These are phyloP conservation scores for Spathaspora sp. DNA, from an alignment of 1,139 yeast species.

Conservation along the genomic window DNA sequence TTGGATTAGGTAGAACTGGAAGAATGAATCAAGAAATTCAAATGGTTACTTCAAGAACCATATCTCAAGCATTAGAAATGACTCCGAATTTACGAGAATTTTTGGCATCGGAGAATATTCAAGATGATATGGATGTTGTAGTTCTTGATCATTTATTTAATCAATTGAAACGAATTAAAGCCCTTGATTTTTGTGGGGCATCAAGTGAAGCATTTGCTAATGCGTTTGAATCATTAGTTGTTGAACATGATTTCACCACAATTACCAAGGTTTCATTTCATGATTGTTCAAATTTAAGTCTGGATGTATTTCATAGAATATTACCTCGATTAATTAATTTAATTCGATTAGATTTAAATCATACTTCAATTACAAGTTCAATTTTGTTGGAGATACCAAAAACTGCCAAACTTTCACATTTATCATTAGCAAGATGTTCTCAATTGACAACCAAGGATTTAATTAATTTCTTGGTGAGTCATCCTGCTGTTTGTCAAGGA, in stretches of 20 bases:
- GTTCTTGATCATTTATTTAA: slow-evolving; percentile 63
- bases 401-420: slow-evolving; percentile 64
- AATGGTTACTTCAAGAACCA: slow-evolving; percentile 79
- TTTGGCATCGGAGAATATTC: slow-evolving; percentile 81
- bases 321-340: slow-evolving; percentile 59
- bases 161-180: slow-evolving; percentile 57
- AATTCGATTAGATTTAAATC: slow-evolving; percentile 75
- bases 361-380: slow-evolving; percentile 69
- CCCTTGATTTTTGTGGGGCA: slow-evolving; percentile 89
- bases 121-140: slow-evolving; percentile 70
- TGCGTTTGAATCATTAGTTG: slow-evolving; percentile 52
- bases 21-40: slow-evolving; percentile 89
- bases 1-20: slow-evolving; percentile 87
- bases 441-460: slow-evolving; percentile 73
- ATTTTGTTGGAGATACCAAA: slow-evolving; percentile 51
- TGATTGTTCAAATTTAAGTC: slow-evolving; percentile 79
- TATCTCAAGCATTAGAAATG: slow-evolving; percentile 57
- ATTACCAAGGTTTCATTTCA: slow-evolving; percentile 70
- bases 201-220: slow-evolving; percentile 60
- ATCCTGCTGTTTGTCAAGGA: slow-evolving; percentile 62
- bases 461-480: slow-evolving; percentile 67
- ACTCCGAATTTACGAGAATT: slow-evolving; percentile 76
- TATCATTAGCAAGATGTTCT: slow-evolving; percentile 78
- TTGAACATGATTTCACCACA: slow-evolving; percentile 25
- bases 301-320: slow-evolving; percentile 53